phyloP scores from a whole-genome alignment of 768 basidiomycete genomes.

The Boletus insuetus region DNA sequence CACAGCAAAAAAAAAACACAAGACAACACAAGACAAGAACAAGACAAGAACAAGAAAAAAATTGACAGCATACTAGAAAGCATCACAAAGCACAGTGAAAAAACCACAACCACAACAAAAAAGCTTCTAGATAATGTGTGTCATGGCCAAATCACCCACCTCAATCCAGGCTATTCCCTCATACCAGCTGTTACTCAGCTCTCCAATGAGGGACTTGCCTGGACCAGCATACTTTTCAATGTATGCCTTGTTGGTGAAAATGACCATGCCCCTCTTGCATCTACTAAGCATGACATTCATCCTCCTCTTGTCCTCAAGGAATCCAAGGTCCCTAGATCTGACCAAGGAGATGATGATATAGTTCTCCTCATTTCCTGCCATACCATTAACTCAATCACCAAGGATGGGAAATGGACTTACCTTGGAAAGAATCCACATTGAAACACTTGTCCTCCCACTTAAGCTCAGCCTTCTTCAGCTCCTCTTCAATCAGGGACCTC shows the following conservation, averaged over 20 bases:
- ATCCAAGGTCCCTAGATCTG: constrained; percentile 61
- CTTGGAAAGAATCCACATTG: constrained; percentile 81
- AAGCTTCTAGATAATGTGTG: constrained; percentile 15
- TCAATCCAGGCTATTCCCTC: constrained; percentile 37
- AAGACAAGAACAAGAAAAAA: neutral
- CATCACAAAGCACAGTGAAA: neutral
- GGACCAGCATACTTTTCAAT: constrained; percentile 54
- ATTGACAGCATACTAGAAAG: neutral
- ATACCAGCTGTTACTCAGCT: constrained; percentile 31
- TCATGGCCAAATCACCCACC: constrained; percentile 27
- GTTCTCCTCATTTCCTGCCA: constrained; percentile 78
- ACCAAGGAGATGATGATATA: constrained; percentile 73
- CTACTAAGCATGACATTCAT: constrained; percentile 89
- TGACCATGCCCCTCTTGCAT: constrained; percentile 76
- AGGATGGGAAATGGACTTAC: constrained; percentile 34
- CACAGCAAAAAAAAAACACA: neutral
- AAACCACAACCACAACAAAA: neutral
- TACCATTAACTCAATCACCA: neutral
- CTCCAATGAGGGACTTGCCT: constrained; percentile 41
- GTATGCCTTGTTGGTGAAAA: constrained; percentile 62
- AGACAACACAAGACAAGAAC: too few relatives aligned
- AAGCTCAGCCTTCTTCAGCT: constrained; percentile 48
- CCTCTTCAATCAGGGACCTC: constrained; percentile 53
- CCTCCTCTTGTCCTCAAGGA: constrained; percentile 59
- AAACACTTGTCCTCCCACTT: constrained; percentile 68